Conservation (phyloP, 2,329 filamentous ascomycete genomes). For the Cytospora piceicola region DNA sequence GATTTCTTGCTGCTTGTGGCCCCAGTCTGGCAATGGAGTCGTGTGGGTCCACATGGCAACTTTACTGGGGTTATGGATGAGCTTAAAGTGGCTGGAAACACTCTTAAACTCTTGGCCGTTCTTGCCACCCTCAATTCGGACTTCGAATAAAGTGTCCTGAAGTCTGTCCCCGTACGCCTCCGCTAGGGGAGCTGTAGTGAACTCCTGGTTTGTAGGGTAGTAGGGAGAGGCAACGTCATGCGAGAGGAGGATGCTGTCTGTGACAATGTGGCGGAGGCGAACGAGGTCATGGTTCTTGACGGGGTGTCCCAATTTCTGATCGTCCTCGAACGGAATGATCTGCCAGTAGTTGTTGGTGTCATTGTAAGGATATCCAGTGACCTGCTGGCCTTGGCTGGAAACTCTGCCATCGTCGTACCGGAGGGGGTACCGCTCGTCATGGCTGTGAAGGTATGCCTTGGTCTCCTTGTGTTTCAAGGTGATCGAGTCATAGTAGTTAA, state of each 20-base stretch:
- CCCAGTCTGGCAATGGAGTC: slow-evolving; percentile 95
- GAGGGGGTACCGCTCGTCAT: slow-evolving; percentile 84
- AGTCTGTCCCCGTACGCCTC: slow-evolving; percentile 73
- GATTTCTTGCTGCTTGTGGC: slow-evolving; percentile 95
- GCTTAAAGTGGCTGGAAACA: slow-evolving; percentile 90
- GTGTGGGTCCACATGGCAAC: slow-evolving; percentile 99
- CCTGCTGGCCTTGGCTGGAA: slow-evolving; percentile 96
- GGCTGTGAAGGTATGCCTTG: slow-evolving; percentile 93
- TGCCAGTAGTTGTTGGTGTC: slow-evolving; percentile 99
- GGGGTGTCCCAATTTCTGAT: slow-evolving; percentile 60
- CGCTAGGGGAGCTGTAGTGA: slow-evolving; percentile 78
- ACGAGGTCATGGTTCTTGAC: slow-evolving; percentile 86
- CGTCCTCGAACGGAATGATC: slow-evolving; percentile 72
- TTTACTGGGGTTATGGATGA: slow-evolving; percentile 91
- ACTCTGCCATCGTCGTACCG: slow-evolving; percentile 97
- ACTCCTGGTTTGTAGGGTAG: slow-evolving; percentile 97
- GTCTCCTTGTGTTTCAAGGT: slow-evolving; percentile 96
- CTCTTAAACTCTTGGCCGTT: slow-evolving; percentile 82
- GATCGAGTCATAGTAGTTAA: slow-evolving; percentile 89
- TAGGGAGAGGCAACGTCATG: slow-evolving; percentile 97
- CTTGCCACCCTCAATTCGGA: slow-evolving; percentile 88
- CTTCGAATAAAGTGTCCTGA: slow-evolving; percentile 92
- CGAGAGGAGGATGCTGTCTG: slow-evolving; percentile 83
- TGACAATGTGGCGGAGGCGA: slow-evolving; percentile 83
- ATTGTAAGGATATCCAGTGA: slow-evolving; percentile 96